A percentile compares a stretch with the other conserved stretches of the same genome.
Evolutionary conservation across 1,139 yeast genomes (phyloP).

Genomic region (Debaryomyces robertsiae): DNA sequence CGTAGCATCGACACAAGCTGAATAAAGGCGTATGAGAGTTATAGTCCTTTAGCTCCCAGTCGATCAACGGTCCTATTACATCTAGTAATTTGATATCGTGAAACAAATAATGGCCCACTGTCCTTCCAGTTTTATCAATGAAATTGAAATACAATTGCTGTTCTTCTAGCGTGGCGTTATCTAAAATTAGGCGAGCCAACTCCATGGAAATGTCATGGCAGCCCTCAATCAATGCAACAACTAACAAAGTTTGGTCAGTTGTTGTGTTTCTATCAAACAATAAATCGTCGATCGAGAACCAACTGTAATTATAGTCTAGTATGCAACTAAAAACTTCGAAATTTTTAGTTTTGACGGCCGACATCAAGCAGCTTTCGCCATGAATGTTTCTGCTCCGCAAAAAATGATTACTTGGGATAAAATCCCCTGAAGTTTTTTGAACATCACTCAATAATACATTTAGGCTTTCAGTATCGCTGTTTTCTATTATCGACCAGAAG

Average conservation of each 20-base stretch:
- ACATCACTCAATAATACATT: conserved; percentile 23
- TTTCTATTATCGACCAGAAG: conserved; percentile 58
- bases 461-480: conserved; percentile 28
- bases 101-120: conserved; percentile 74
- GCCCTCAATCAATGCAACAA: conserved; percentile 61
- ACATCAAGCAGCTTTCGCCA: conserved; percentile 70
- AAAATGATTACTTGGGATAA: conserved; percentile 41
- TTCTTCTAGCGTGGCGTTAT: conserved; percentile 48
- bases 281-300: conserved; percentile 68
- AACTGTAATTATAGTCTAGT: conserved; percentile 40
- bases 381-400: conserved; percentile 53
- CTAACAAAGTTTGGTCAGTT: conserved; percentile 55
- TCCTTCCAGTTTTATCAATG: conserved; percentile 55
- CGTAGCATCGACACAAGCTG: conserved; percentile 78
- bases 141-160: conserved; percentile 51
- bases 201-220: conserved; percentile 49
- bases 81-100: conserved; percentile 58
- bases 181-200: conserved; percentile 48
- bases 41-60: conserved; percentile 72
- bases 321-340: conserved; percentile 49
- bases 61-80: conserved; percentile 55
- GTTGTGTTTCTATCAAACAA: conserved; percentile 60
- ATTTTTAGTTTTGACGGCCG: conserved; percentile 51
- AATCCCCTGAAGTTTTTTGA: conserved; percentile 19
- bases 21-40: conserved; percentile 81